Base-by-base conservation (phyloP, 345 rosid genomes). In the Bretschneidera sinensis region DNA sequence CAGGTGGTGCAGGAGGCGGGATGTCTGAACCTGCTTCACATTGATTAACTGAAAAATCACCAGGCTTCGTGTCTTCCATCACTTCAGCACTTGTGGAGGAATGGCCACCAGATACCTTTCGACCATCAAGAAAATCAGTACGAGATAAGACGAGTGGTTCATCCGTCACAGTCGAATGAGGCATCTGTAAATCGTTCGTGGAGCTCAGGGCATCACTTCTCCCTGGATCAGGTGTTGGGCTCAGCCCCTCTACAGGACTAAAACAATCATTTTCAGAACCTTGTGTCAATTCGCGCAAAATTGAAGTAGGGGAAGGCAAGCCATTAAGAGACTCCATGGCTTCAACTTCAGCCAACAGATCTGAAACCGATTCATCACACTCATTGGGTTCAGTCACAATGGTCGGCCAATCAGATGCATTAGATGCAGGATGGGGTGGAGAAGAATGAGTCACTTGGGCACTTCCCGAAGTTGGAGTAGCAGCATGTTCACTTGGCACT, bases 301-400 rank as follows among this genome's bases (percentile, higher is more conserved):
- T 81, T 9, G 90, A 87, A 67, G 97, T 86, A 21, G 96, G 89
- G 21, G 97, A 88, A 61, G 89, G 79, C 62, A 90, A 75, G 49
- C 87, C 85, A 69, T 77, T 71, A 43, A 83, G 83, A 55, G 92
- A 83, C 70, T 90, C 97, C 97, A 90, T 90, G 14, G 99, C 99
- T 82, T 94, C 99, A 63, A 90, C 96, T 75, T 90, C 97, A n/a
- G 99, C 99, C 80, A 94, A 73, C 51, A 94, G 86, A 75, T 94
- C 99, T 53, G 99, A 94, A 75, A 94, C 97, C 17, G 99, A 94
- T 70, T 94, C 99, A 75, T 90, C 97, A 47, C 65, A 86, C 48
- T 86, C 97, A 47, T 77, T 76, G 0, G 88, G 82, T 62, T 81
- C 95, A 24, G 91, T 62, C 55, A 82, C 76, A 24, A 85, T 79